Evolutionary conservation across 495 filamentous ascomycete species (phyloP), one percentile per base, ranked within the genome.

Genomic region (Penicillium pancosmium): DNA sequence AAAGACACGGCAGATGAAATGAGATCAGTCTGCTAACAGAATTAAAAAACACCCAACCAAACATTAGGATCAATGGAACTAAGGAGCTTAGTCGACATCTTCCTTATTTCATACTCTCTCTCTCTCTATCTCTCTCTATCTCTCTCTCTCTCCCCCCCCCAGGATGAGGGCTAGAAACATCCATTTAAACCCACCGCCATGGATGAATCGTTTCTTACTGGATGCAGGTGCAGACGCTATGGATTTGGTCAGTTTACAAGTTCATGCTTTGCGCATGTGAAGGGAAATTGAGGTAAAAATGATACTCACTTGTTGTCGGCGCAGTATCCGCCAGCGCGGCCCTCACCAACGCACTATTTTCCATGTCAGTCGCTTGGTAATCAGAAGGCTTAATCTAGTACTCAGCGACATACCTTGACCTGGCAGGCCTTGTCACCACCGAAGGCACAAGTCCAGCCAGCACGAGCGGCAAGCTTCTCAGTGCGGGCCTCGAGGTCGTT

Each of bases 401-500:
- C 9, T 31, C 46, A 27, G 21, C 2, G 25, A 13, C 46, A 27
- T 48, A 48, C 46, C 46, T 48, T 48, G 46, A 48, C 46, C 21
- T 48, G 46, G 46, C 46, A 48, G 46, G 46, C 21, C 46, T 48
- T 27, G 21, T 48, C 46, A 27, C 46, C 46, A n/a, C 46, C 46
- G 23, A 48, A 48, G 46, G 46, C 46, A 48, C 46, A 48, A 18
- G 46, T 48, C 46, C 46, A 48, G 46, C 46, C 46, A 13, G 46
- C 46, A n/a, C 46, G 46, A 48, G 46, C 21, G 11, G 46, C 21
- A 48, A 48, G 46, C 19, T 31, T 48, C 46, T 13, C 19, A 8
- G 46, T 48, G 46, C 46, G 46, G 21, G 46, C 46, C 23, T 48
- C 46, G 46, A 48, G 46, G 46, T 48, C 46, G 12, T 48, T 48